Evolutionary conservation across 176 grass and related monocot genomes (phyloP).

Genomic region (Eleusine indica): DNA sequence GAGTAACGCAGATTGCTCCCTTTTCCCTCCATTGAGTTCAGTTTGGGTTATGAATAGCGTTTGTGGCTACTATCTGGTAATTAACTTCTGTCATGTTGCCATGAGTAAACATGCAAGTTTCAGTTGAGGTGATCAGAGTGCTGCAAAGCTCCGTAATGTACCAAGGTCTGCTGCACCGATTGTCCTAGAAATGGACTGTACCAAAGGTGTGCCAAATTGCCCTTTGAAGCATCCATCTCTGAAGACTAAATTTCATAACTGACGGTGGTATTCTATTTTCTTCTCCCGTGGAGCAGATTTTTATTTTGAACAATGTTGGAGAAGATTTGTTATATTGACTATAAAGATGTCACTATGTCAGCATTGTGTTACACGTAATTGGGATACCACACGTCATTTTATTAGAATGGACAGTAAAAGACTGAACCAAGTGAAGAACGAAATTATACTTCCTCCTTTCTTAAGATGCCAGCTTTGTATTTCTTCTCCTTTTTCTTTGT

Average conservation of each 20-base stretch:
- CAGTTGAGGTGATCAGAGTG: slow-evolving; percentile 19
- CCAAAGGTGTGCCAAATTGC: not conserved
- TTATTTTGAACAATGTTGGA: not conserved
- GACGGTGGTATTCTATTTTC: not conserved
- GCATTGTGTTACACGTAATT: slow-evolving; percentile 5
- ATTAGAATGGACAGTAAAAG: not conserved
- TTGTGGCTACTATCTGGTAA: slow-evolving; percentile 32
- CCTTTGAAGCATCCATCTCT: not conserved
- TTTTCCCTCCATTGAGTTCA: slow-evolving; percentile 38
- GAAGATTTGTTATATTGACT: slow-evolving; percentile 16
- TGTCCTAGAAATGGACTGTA: not conserved
- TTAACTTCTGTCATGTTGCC: slow-evolving; percentile 10
- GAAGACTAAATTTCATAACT: not conserved
- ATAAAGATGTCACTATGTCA: slow-evolving; percentile 9
- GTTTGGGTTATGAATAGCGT: slow-evolving; percentile 6
- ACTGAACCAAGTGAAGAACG: not conserved
- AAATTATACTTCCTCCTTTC: not conserved
- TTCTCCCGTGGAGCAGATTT: not conserved
- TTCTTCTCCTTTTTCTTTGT: not conserved
- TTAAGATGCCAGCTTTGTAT: not conserved
- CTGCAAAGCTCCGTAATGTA: slow-evolving; percentile 11
- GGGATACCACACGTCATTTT: not conserved
- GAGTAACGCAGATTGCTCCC: slow-evolving; percentile 44
- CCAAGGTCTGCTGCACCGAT: not conserved
- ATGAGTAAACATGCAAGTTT: slow-evolving; percentile 21